phyloP scores from a whole-genome alignment of 2,329 filamentous ascomycete species.

The Clonostachys solani region DNA sequence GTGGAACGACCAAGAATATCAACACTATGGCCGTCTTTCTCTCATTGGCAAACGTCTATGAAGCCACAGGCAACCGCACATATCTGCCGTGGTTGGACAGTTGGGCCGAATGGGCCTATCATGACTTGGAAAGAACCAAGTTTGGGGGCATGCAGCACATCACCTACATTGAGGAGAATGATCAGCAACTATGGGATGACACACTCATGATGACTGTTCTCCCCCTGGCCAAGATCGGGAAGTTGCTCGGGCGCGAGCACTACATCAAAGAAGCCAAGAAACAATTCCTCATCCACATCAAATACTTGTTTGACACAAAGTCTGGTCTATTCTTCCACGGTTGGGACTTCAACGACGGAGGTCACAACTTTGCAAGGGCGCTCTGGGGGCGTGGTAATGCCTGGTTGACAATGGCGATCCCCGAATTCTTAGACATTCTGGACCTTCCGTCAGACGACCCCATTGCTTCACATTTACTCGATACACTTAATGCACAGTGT shows the following conservation, averaged over 20 bases:
- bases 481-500: constrained; percentile 65
- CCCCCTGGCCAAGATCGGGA: constrained; percentile 77
- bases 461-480: constrained; percentile 52
- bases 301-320: constrained; percentile 70
- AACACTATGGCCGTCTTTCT: constrained; percentile 80
- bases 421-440: constrained; percentile 72
- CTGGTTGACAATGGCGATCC: constrained; percentile 79
- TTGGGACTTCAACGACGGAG: constrained; percentile 70
- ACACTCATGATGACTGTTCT: constrained; percentile 86
- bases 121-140: constrained; percentile 67
- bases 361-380: constrained; percentile 56
- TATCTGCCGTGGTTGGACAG: constrained; percentile 74
- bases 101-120: constrained; percentile 81
- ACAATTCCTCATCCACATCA: constrained; percentile 73
- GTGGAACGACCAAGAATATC: constrained; percentile 77
- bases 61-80: constrained; percentile 62
- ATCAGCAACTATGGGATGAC: constrained; percentile 78
- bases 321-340: constrained; percentile 78
- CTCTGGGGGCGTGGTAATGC: constrained; percentile 59
- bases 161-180: constrained; percentile 67
- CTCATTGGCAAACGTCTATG: constrained; percentile 76
- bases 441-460: constrained; percentile 60
- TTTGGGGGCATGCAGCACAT: constrained; percentile 73
- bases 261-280: constrained; percentile 75
- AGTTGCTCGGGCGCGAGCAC: constrained; percentile 62